Conservation (phyloP, 116 monocot genomes). For the Thalassia testudinum region DNA sequence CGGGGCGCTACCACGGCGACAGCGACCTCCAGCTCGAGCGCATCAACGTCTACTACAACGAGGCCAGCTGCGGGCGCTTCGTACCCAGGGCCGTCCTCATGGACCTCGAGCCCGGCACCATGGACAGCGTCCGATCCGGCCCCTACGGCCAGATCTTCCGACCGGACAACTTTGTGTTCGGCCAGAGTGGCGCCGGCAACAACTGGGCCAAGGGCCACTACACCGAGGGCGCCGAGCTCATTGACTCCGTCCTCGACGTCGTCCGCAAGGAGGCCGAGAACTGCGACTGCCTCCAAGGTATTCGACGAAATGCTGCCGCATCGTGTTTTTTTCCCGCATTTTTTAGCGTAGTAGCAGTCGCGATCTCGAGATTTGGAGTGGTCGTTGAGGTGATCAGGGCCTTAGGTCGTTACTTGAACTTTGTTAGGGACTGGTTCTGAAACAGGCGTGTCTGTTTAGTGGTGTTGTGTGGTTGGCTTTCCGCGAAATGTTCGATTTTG, state of each 20-base stretch:
- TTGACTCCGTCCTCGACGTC: conserved; percentile 12
- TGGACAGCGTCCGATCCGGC: conserved; percentile 9
- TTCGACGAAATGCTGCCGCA: too few species aligned
- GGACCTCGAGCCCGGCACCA: conserved; percentile 15
- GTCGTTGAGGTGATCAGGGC: too few species aligned
- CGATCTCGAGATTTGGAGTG: too few species aligned
- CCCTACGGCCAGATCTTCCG: conserved; percentile 12
- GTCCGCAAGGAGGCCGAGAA: conserved; percentile 19
- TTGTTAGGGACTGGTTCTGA: too few species aligned
- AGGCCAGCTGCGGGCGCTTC: conserved; percentile 8
- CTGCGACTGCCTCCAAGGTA: conserved; percentile 15
- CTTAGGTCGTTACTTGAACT: too few species aligned
- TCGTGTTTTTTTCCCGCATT: too few species aligned
- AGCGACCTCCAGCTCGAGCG: conserved; percentile 7
- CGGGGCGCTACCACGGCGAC: neutral
- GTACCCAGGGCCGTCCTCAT: conserved; percentile 15
- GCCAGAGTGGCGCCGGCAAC: conserved; percentile 12
- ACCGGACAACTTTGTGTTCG: conserved; percentile 15
- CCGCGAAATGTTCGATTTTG: too few species aligned
- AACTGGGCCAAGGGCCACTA: conserved; percentile 24
- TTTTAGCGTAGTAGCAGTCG: too few species aligned
- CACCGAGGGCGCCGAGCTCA: conserved; percentile 20
- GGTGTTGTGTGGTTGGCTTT: too few species aligned
- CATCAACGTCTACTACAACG: conserved; percentile 13
- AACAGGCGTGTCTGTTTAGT: too few species aligned